These are phyloP conservation scores for Pouteria glomerata DNA, from an alignment of 148 eudicot species.

Conservation along the genomic window DNA sequence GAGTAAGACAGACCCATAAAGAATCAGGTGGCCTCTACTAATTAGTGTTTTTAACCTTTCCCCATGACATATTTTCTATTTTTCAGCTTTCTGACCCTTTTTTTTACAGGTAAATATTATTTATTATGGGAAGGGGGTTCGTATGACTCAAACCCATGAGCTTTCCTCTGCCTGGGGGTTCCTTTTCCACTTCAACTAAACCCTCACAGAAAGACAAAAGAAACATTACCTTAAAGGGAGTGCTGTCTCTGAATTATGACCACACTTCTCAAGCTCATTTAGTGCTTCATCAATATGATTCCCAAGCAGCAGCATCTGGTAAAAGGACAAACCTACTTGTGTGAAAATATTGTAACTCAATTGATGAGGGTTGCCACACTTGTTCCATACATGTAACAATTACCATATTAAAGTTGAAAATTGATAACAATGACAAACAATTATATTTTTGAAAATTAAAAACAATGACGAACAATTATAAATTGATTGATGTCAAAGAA, in stretches of 20 bases:
- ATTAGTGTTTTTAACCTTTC: not conserved
- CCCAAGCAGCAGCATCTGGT: constrained; percentile 65
- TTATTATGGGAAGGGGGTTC: too few species aligned
- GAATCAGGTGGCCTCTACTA: not conserved
- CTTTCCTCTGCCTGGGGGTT: too few species aligned
- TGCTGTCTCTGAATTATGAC: constrained; percentile 30
- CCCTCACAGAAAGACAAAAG: not conserved
- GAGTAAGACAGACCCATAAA: too few species aligned
- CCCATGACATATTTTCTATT: not conserved
- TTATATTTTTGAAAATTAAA: not conserved
- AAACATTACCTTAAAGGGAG: constrained; percentile 51
- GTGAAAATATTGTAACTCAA: not conserved
- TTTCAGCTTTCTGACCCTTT: not conserved
- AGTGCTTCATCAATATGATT: constrained; percentile 61
- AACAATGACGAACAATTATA: not conserved
- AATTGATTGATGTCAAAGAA: not conserved
- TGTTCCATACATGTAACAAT: not conserved
- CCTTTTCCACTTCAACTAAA: too few species aligned
- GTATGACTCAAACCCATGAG: too few species aligned
- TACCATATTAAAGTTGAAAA: not conserved
- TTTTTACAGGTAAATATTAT: too few species aligned
- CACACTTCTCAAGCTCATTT: constrained; percentile 42
- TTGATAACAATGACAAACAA: not conserved
- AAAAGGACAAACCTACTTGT: constrained; percentile 9
- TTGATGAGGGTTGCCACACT: not conserved